Conservation (phyloP, 306 rosid genomes). For the Corylus heterophylla region DNA sequence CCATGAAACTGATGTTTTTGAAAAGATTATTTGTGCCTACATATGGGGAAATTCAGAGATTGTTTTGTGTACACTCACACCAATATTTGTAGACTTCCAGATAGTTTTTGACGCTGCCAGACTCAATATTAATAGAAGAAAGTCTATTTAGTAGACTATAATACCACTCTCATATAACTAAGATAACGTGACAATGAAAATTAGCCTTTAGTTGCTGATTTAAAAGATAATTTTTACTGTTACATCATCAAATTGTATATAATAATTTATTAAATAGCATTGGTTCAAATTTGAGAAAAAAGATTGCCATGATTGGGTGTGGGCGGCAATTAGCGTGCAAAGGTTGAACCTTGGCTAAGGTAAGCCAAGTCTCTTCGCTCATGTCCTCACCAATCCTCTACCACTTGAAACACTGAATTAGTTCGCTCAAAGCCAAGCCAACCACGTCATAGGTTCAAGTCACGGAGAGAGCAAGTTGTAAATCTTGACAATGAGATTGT, state of each 20-base stretch:
- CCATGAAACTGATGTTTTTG: background rate
- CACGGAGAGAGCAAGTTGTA: background rate
- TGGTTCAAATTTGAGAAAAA: slow-evolving; percentile 10
- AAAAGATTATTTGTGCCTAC: background rate
- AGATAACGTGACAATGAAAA: too few species aligned
- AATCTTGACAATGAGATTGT: too few species aligned
- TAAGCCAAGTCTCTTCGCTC: slow-evolving; percentile 7
- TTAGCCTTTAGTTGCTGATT: too few species aligned
- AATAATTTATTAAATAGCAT: too few species aligned
- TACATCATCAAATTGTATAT: too few species aligned
- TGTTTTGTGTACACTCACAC: too few species aligned
- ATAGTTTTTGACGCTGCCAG: too few species aligned
- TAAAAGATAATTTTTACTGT: too few species aligned
- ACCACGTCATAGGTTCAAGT: background rate
- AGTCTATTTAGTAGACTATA: too few species aligned
- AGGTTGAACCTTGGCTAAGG: slow-evolving; percentile 8
- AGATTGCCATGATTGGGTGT: background rate
- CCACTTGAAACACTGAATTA: slow-evolving; percentile 36
- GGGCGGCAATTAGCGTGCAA: slow-evolving; percentile 11
- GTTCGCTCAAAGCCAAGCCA: slow-evolving; percentile 23
- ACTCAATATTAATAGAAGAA: too few species aligned
- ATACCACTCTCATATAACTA: too few species aligned
- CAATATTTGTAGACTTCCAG: background rate
- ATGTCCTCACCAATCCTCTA: background rate
- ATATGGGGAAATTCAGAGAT: background rate